These are phyloP conservation scores for Lasiodiplodia sp. DNA, from an alignment of 2,329 filamentous ascomycete species.

Conservation along the genomic window DNA sequence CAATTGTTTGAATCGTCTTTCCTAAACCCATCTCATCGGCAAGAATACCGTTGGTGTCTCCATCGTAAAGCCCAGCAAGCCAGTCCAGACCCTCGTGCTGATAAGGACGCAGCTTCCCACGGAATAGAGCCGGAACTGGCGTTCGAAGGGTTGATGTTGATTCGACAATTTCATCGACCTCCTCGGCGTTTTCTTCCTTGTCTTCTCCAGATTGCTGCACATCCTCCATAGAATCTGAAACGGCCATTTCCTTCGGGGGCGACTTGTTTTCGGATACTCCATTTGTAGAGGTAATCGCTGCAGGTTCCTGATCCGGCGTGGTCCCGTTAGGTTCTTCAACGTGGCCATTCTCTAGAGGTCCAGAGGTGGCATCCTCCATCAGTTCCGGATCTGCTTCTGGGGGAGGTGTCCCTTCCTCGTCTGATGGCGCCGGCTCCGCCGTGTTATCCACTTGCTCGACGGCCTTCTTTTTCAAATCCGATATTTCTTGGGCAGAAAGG, in stretches of 20 bases:
- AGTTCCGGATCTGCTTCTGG: slow-evolving; percentile 17
- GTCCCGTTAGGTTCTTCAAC: slow-evolving; percentile 9
- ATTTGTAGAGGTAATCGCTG: not conserved
- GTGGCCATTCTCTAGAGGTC: slow-evolving; percentile 9
- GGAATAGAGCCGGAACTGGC: slow-evolving; percentile 68
- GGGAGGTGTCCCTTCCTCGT: slow-evolving; percentile 31
- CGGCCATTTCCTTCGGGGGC: not conserved
- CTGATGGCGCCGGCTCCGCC: slow-evolving; percentile 44
- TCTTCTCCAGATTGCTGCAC: not conserved
- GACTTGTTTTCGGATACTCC: not conserved
- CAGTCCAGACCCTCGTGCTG: slow-evolving; percentile 97
- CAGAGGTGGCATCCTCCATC: not conserved
- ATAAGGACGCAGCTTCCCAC: slow-evolving; percentile 91
- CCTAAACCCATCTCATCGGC: slow-evolving; percentile 99
- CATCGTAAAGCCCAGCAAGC: slow-evolving; percentile 91
- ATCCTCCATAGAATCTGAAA: slow-evolving; percentile 12
- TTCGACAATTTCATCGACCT: slow-evolving; percentile 38
- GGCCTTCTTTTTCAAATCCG: slow-evolving; percentile 27
- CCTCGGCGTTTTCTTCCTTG: slow-evolving; percentile 27
- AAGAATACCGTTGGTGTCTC: slow-evolving; percentile 92
- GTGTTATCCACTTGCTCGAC: slow-evolving; percentile 32
- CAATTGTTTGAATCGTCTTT: slow-evolving; percentile 98
- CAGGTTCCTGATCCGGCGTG: not conserved
- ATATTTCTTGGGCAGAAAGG: slow-evolving; percentile 25
- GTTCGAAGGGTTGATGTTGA: slow-evolving; percentile 59